These are phyloP conservation scores for Medicago lupulina DNA, from an alignment of 306 rosid genomes.

Conservation along the genomic window DNA sequence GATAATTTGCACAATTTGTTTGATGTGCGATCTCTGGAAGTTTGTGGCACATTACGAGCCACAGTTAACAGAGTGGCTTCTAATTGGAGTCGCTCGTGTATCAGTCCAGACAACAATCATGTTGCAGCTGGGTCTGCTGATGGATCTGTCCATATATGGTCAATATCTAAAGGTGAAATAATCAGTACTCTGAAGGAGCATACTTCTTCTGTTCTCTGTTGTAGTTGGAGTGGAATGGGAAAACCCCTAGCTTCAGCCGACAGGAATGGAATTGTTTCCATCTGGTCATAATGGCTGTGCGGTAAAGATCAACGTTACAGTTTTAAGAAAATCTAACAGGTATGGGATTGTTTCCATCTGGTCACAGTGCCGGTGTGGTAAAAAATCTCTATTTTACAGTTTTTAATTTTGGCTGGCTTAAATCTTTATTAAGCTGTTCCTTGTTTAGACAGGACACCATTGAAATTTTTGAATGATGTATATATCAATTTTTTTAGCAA, in stretches of 20 bases:
- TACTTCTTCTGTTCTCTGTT: slow-evolving; percentile 79
- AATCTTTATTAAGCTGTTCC: slow-evolving; percentile 26
- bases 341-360: slow-evolving; percentile 84
- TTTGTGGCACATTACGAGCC: slow-evolving; percentile 82
- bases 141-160: slow-evolving; percentile 89
- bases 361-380: slow-evolving; percentile 46
- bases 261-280: slow-evolving; percentile 81
- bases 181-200: slow-evolving; percentile 87
- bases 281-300: slow-evolving; percentile 62
- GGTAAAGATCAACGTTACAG: slow-evolving; percentile 31
- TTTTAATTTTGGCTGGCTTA: slow-evolving; percentile 32
- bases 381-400: slow-evolving; percentile 25
- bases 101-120: slow-evolving; percentile 91
- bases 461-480: slow-evolving; percentile 28
- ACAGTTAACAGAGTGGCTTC: slow-evolving; percentile 82
- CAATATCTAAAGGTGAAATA: slow-evolving; percentile 70
- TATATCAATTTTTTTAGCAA: slow-evolving; percentile 29
- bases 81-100: slow-evolving; percentile 96
- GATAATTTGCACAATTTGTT: slow-evolving; percentile 90
- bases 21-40: slow-evolving; percentile 85
- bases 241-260: slow-evolving; percentile 92
- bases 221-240: slow-evolving; percentile 89
- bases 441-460: slow-evolving; percentile 38
- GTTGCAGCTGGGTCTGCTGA: slow-evolving; percentile 95
- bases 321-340: slow-evolving; percentile 47